phyloP scores from a whole-genome alignment of 2,329 filamentous ascomycete species.

The Penicillium sp. region DNA sequence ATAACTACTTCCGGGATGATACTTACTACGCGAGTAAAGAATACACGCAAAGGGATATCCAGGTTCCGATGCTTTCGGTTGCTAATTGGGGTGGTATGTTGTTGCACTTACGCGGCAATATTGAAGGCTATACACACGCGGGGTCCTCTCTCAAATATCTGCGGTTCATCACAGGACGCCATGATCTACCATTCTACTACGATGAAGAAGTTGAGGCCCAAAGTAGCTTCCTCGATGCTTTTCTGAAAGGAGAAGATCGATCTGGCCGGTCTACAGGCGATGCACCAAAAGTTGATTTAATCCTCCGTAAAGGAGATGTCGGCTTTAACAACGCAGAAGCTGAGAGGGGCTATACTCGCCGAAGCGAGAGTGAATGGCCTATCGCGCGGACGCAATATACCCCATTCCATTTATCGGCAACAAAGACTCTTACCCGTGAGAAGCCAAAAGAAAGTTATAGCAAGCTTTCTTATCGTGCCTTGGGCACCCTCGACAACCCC shows the following conservation, averaged over 20 bases:
- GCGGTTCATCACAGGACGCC: conserved; percentile 67
- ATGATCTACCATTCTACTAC: conserved; percentile 74
- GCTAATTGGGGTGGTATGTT: too few species aligned
- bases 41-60: conserved; percentile 68
- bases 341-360: conserved; percentile 57
- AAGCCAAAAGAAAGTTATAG: too few species aligned
- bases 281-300: conserved; percentile 60
- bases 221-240: conserved; percentile 66
- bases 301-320: conserved; percentile 65
- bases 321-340: conserved; percentile 65
- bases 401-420: conserved; percentile 53
- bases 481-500: conserved; percentile 58
- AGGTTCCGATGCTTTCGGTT: conserved; percentile 59
- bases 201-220: conserved; percentile 68
- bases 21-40: conserved; percentile 11
- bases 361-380: conserved; percentile 66
- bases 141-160: conserved; percentile 69
- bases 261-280: conserved; percentile 51
- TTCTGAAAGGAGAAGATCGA: conserved; percentile 66
- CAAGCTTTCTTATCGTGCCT: conserved; percentile 51
- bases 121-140: conserved; percentile 34
- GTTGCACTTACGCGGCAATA: too few species aligned
- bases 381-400: conserved; percentile 66
- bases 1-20: conserved; percentile 61
- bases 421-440: conserved; percentile 29